Evolutionary conservation across 2,329 filamentous ascomycete genomes (phyloP).

Genomic region (Nothophoma quercina): DNA sequence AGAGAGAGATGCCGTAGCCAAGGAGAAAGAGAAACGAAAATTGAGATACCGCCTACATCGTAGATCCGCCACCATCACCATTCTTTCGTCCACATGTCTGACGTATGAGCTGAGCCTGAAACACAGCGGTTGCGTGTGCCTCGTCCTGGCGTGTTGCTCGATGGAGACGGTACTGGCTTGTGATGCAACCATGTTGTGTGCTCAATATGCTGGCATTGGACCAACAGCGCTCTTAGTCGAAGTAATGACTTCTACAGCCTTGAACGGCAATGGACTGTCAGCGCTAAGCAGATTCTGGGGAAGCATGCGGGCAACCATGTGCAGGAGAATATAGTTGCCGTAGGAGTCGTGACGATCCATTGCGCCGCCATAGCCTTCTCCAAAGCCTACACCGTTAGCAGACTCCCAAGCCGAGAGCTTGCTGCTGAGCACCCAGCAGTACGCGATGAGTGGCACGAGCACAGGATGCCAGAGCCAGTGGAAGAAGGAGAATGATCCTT

Average conservation of each 20-base stretch:
- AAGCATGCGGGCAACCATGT: not conserved
- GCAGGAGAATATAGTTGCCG: not conserved
- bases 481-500: not conserved
- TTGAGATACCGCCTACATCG: too few species aligned
- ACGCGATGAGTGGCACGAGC: not conserved
- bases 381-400: constrained; percentile 6
- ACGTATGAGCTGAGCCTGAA: too few species aligned
- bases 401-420: constrained; percentile 2
- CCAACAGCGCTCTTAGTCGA: too few species aligned
- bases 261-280: not conserved
- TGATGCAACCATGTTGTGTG: too few species aligned
- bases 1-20: too few species aligned
- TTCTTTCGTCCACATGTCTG: too few species aligned
- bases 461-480: not conserved
- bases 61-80: too few species aligned
- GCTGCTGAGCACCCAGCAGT: not conserved
- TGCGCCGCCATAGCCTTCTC: not conserved
- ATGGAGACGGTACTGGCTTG: too few species aligned
- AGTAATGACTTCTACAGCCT: not conserved
- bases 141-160: too few species aligned
- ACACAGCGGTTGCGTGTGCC: too few species aligned
- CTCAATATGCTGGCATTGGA: too few species aligned
- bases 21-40: too few species aligned
- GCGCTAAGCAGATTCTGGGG: not conserved
- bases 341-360: not conserved